Evolutionary conservation across 108 stramenopile genomes (phyloP), one percentile per base, ranked within the genome.

Genomic region (Nitzschia sp.): DNA sequence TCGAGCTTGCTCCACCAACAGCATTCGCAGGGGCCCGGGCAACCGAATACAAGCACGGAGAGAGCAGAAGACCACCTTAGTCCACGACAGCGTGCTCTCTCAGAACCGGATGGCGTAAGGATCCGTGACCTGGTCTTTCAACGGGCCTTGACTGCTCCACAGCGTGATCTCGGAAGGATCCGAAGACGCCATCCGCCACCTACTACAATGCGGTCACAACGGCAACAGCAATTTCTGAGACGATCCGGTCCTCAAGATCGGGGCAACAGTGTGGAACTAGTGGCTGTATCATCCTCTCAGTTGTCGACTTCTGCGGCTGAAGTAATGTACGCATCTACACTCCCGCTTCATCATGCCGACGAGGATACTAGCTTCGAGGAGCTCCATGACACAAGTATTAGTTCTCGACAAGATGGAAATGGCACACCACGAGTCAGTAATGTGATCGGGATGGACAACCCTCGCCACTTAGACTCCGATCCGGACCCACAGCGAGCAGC

Each of bases 401-500:
- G 13, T 9, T 9, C 9, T 13, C 30, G 53, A 11, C 50, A 72
- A 22, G n/a, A 52, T 28, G 41, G 57, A 46, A 44, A 17, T 15
- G 30, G 38, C 46, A 30, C 30, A 17, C 50, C 53, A 25, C 2
- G 29, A 45, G 25, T 36, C 54, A 63, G 32, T 48, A 16, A 3
- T 36, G 13, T 6, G 9, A 41, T 6, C 13, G 13, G 6, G 6
- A 9, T 41, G 38, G 38, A 41, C 13, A 41, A 41, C 38, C 13
- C 38, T 41, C 6, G 6, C 38, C 38, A 56, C 33, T 11, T 29
- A 22, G 28, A 28, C 21, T 22, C 52, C 27, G 29, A 33, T 45
- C 2, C 34, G 53, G 85, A 87, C 65, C 77, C 81, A 17, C 63
- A 77, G 45, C 68, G 83, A 35, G 46, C 63, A 33, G 87, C 87